These are phyloP conservation scores for Metarhizium rileyi DNA, from an alignment of 2,329 filamentous ascomycete genomes.

Conservation along the genomic window DNA sequence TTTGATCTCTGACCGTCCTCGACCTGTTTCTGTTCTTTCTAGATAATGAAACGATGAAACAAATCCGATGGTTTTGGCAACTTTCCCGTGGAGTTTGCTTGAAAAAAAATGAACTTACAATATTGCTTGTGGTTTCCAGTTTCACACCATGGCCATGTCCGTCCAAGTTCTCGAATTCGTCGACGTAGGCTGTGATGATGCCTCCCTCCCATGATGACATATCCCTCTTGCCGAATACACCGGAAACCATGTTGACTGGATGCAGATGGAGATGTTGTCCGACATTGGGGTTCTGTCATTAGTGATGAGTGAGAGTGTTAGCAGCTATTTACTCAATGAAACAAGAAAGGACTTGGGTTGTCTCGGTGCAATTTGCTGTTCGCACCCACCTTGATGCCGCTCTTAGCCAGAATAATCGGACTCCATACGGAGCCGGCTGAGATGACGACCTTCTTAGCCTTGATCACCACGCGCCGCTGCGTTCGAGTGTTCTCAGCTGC, in stretches of 20 bases:
- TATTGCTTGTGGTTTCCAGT: conserved; percentile 67
- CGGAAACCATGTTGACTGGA: conserved; percentile 52
- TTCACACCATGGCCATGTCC: conserved; percentile 72
- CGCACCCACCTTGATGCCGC: conserved; percentile 55
- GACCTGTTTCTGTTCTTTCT: neutral
- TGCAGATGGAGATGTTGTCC: conserved; percentile 77
- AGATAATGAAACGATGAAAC: neutral
- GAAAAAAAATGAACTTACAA: conserved; percentile 29
- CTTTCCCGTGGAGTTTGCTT: neutral
- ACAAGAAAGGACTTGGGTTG: neutral
- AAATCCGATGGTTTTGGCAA: no score
- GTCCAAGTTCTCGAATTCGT: conserved; percentile 73
- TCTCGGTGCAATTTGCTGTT: neutral
- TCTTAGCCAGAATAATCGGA: conserved; percentile 66
- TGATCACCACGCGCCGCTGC: conserved; percentile 57
- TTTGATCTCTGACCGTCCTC: neutral
- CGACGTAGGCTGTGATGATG: conserved; percentile 70
- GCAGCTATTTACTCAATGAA: neutral
- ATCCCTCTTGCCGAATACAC: conserved; percentile 55
- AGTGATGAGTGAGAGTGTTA: conserved; percentile 8
- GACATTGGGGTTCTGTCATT: conserved; percentile 59
- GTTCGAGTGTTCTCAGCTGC: conserved; percentile 36
- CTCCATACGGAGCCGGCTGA: conserved; percentile 67
- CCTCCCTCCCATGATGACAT: conserved; percentile 63
- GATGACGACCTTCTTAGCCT: conserved; percentile 73